Base-by-base conservation (phyloP, 805 yeast species). In the Tetrapisispora fleetii region DNA sequence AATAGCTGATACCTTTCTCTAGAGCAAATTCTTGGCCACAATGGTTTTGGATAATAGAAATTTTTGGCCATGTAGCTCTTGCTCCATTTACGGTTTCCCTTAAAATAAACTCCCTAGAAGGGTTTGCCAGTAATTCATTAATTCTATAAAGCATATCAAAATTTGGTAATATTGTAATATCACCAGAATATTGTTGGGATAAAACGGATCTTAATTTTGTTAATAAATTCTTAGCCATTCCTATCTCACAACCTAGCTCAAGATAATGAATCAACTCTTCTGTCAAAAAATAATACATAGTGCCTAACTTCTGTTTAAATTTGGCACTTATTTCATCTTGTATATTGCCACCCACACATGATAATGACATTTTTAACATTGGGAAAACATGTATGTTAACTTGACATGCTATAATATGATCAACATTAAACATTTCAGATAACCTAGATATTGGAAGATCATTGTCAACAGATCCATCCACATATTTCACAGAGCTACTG, bases 351-450 rank as follows among this genome's bases (percentile, higher is more conserved):
- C 88, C 89, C 19, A 80, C 80, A 61, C 80, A 77, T 19, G 81
- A 78, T 4, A 81, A 74, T 0, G 89, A 80, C 47, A 81, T 51
- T 54, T 80, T 81, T 56, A 93, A 71, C 45, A 91, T 76, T 0
- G 99, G 99, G 2, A 85, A 86, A 16, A 93, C 95, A 63, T 93
- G 99, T 0, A 97, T 95, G 60, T 93, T 93, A 1, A 93, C 99
- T 64, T 93, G 99, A 42, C 95, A 91, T 0, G 97, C 99, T 56
- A 93, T 89, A 52, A 93, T 90, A 64, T 93, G 96, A 63, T 93
- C 95, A 30, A 93, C 96, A 60, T 93, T 91, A 65, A 93, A 93
- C 96, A 93, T 89, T 62, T 93, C 99, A 19, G 95, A 83, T 21
- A 93, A 71, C 55, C 97, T 76, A 1, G 95, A 76, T 27, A 89